These are phyloP conservation scores for Macrophomina tecta DNA, from an alignment of 2,329 filamentous ascomycete species.

Conservation along the genomic window DNA sequence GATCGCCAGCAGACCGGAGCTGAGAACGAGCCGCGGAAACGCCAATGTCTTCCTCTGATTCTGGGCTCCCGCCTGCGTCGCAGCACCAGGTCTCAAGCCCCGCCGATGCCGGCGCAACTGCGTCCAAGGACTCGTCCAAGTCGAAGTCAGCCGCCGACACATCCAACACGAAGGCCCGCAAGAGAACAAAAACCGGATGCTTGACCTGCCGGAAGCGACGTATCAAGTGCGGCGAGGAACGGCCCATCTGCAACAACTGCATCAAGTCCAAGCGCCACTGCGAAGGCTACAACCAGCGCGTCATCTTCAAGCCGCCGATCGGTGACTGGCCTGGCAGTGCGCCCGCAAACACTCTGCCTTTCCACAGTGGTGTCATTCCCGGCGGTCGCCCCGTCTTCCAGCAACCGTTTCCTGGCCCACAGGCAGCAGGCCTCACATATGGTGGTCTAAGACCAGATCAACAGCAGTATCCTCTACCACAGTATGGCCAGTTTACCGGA, in stretches of 20 bases:
- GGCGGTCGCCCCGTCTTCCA: conserved; percentile 26
- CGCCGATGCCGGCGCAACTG: neutral
- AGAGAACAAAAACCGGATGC: conserved; percentile 87
- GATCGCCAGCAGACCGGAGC: conserved; percentile 11
- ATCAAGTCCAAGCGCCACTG: conserved; percentile 84
- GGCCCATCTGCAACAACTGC: conserved; percentile 82
- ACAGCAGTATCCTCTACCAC: conserved; percentile 22
- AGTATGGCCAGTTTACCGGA: conserved; percentile 17
- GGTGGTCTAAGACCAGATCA: conserved; percentile 7
- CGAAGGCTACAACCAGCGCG: conserved; percentile 81
- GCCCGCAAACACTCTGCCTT: conserved; percentile 26
- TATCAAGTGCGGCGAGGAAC: conserved; percentile 95
- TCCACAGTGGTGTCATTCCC: conserved; percentile 28
- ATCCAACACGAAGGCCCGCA: conserved; percentile 31
- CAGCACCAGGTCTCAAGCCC: neutral
- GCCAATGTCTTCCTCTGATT: conserved; percentile 19
- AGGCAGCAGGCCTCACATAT: conserved; percentile 6
- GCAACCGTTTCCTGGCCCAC: conserved; percentile 16
- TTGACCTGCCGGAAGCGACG: conserved; percentile 91
- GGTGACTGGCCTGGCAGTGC: conserved; percentile 57
- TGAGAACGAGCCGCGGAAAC: neutral
- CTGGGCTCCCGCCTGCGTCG: conserved; percentile 11
- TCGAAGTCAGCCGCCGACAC: conserved; percentile 21
- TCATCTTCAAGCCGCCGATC: conserved; percentile 79
- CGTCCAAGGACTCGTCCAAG: conserved; percentile 15